These are phyloP conservation scores for Cicer cuneatum DNA, from an alignment of 306 rosid genomes.

Conservation along the genomic window DNA sequence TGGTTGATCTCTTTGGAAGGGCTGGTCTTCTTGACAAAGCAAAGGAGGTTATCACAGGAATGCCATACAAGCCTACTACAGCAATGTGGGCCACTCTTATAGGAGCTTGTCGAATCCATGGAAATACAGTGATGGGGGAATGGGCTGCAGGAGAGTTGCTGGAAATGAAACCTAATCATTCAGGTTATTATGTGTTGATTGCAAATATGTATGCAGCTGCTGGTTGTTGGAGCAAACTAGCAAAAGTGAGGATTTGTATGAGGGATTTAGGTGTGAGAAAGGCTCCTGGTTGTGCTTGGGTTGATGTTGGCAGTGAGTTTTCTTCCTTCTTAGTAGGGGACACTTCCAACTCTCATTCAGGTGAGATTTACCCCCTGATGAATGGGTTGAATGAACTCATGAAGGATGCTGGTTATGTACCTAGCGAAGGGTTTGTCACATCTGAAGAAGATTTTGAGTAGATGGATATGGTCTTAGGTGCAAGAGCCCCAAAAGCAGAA, in stretches of 20 bases:
- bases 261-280: slow-evolving; percentile 79
- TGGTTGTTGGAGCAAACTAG: slow-evolving; percentile 75
- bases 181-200: slow-evolving; percentile 85
- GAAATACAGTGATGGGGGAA: slow-evolving; percentile 69
- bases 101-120: slow-evolving; percentile 80
- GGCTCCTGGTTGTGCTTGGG: slow-evolving; percentile 82
- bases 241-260: slow-evolving; percentile 78
- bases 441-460: slow-evolving; percentile 59
- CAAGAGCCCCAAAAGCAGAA: background rate
- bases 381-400: slow-evolving; percentile 68
- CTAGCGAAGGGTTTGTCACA: slow-evolving; percentile 47
- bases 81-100: slow-evolving; percentile 93
- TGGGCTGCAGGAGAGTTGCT: slow-evolving; percentile 88
- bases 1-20: slow-evolving; percentile 89
- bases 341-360: slow-evolving; percentile 60
- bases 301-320: slow-evolving; percentile 67
- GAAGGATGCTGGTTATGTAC: slow-evolving; percentile 60
- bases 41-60: slow-evolving; percentile 61
- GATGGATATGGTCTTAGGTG: slow-evolving; percentile 23
- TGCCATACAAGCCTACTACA: slow-evolving; percentile 84
- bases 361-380: slow-evolving; percentile 59
- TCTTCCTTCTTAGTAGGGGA: slow-evolving; percentile 69
- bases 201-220: slow-evolving; percentile 94
- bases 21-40: slow-evolving; percentile 80
- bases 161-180: slow-evolving; percentile 72